A percentile compares a stretch with the other conserved stretches of the same genome.
Evolutionary conservation across 257 asterid genomes (phyloP).

Genomic region (Nicotiana tomentosiformis): DNA sequence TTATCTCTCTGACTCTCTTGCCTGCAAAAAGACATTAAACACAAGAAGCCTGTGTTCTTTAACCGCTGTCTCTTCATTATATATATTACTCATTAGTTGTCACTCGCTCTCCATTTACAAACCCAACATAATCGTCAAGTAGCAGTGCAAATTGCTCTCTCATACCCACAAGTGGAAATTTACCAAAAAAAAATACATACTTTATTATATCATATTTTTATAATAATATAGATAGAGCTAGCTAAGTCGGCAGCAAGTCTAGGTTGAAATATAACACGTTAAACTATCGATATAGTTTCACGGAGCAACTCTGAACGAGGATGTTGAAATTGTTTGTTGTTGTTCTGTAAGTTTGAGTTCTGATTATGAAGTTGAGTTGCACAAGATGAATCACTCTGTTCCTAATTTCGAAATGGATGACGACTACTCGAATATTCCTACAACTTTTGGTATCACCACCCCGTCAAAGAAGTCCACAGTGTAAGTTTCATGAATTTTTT

Average conservation of each 20-base stretch:
- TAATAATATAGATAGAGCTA: neutral
- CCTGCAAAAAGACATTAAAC: neutral
- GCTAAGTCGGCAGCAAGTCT: neutral
- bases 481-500: neutral
- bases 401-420: conserved; percentile 17
- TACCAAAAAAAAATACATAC: too few relatives aligned
- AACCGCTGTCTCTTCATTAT: neutral
- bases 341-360: neutral
- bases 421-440: conserved; percentile 1
- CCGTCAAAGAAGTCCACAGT: conserved; percentile 12
- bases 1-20: neutral
- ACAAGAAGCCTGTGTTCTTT: neutral
- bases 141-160: too few relatives aligned
- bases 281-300: neutral
- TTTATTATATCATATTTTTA: too few relatives aligned
- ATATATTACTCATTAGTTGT: neutral
- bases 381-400: conserved; percentile 13
- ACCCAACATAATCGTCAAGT: neutral
- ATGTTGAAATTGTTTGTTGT: too few relatives aligned
- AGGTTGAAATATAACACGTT: neutral
- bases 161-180: neutral
- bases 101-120: neutral
- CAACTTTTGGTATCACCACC: conserved; percentile 5
- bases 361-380: neutral
- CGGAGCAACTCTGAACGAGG: neutral